A percentile compares a stretch with the other conserved stretches of the same genome.
Conservation (phyloP, 306 rosid species). For the Fragaria vesca region DNA sequence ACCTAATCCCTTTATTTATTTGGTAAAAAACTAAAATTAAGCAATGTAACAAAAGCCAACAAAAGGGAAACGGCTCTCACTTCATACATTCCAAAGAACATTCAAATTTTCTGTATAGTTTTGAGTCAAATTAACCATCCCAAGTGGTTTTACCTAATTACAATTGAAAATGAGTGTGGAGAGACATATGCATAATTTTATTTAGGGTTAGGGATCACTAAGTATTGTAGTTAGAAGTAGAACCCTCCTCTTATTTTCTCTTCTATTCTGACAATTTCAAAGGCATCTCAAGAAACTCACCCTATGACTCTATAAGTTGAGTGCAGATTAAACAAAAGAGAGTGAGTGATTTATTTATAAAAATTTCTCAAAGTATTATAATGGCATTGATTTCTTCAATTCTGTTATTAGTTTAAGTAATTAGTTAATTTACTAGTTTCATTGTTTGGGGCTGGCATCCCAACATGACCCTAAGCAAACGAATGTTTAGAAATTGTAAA, state of each 20-base stretch:
- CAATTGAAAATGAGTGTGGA: not conserved
- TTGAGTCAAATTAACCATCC: too few species aligned
- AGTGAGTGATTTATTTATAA: not conserved
- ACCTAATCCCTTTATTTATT: not conserved
- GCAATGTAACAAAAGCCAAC: not conserved
- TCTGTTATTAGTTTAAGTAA: not conserved
- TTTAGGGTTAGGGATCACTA: not conserved
- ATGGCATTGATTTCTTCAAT: not conserved
- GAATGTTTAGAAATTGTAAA: not conserved
- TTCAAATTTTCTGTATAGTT: not conserved
- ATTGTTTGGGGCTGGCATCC: not conserved
- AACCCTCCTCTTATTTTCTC: not conserved
- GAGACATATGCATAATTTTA: not conserved
- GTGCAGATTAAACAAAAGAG: slow-evolving; percentile 1
- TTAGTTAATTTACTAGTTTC: not conserved
- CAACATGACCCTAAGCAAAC: not conserved
- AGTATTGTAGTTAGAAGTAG: not conserved
- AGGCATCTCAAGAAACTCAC: not conserved
- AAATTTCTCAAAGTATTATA: not conserved
- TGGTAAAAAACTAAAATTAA: not conserved
- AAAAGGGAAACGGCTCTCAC: not conserved
- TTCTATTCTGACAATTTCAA: not conserved
- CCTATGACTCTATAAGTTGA: not conserved
- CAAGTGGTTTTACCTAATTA: not conserved
- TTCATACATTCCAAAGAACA: not conserved